Percentiles rank a stretch among this genome's conserved stretches.
Evolutionary conservation across 345 rosid genomes (phyloP).

Genomic region (Hibiscus mutabilis): DNA sequence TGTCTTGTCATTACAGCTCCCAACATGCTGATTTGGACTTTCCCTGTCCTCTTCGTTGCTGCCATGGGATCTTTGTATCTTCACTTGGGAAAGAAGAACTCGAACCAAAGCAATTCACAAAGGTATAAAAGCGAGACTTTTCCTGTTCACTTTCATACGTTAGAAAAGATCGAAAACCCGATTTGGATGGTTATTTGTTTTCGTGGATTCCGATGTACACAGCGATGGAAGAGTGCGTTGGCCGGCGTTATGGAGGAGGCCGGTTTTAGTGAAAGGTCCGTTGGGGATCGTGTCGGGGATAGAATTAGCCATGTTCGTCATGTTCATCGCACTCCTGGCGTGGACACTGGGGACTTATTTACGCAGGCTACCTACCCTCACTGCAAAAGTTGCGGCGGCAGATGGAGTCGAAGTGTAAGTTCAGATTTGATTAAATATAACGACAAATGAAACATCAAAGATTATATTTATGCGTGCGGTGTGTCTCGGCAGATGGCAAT

Average conservation of each 20-base stretch:
- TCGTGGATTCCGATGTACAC: neutral
- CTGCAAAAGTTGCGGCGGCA: constrained; percentile 30
- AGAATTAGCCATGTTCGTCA: constrained; percentile 53
- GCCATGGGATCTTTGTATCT: constrained; percentile 48
- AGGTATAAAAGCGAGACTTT: constrained; percentile 15
- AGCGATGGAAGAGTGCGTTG: constrained; percentile 12
- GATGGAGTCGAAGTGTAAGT: constrained; percentile 42
- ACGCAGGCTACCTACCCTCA: constrained; percentile 32
- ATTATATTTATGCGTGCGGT: neutral
- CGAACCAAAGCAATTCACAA: neutral
- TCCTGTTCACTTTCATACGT: neutral
- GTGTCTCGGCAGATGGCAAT: constrained; percentile 48
- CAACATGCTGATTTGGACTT: constrained; percentile 37
- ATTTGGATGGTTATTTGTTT: neutral
- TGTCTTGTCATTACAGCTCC: constrained; percentile 28
- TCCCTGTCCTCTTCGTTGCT: constrained; percentile 61
- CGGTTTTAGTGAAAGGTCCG: constrained; percentile 75
- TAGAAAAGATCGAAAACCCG: neutral
- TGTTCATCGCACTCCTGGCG: constrained; percentile 60
- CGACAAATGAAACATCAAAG: neutral
- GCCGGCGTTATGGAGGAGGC: constrained; percentile 31
- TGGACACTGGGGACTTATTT: constrained; percentile 55
- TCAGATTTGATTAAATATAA: neutral
- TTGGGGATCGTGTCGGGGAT: constrained; percentile 65
- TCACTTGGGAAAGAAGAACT: constrained; percentile 42